phyloP scores from a whole-genome alignment of 2,329 filamentous ascomycete genomes.

The Xylariaceae sp. region DNA sequence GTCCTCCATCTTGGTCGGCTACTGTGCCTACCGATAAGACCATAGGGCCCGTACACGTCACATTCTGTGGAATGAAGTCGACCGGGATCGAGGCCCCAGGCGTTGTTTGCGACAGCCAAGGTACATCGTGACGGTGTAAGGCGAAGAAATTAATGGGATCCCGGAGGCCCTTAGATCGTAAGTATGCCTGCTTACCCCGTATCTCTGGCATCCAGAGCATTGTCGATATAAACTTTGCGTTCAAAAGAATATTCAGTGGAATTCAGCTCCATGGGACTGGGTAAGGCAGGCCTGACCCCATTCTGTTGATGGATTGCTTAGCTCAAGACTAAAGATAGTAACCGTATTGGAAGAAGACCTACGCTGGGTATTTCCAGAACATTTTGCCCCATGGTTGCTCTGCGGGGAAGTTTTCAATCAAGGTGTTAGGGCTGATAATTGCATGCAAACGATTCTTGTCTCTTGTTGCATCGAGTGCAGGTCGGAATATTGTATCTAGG shows the following conservation, averaged over 20 bases:
- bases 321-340: no score
- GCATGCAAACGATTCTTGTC: slow-evolving; percentile 19
- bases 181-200: slow-evolving; percentile 8
- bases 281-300: slow-evolving; percentile 19
- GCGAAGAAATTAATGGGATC: slow-evolving; percentile 5
- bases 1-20: slow-evolving; percentile 14
- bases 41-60: slow-evolving; percentile 18
- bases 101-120: slow-evolving; percentile 18
- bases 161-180: slow-evolving; percentile 13
- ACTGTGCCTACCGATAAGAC: slow-evolving; percentile 13
- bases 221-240: slow-evolving; percentile 12
- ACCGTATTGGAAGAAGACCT: slow-evolving; percentile 5
- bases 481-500: slow-evolving; percentile 16
- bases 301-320: no score
- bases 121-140: slow-evolving; percentile 14
- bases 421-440: slow-evolving; percentile 16
- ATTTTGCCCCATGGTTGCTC: slow-evolving; percentile 16
- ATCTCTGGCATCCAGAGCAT: slow-evolving; percentile 12
- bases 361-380: slow-evolving; percentile 22
- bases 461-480: slow-evolving; percentile 18
- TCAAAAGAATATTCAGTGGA: slow-evolving; percentile 20
- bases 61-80: slow-evolving; percentile 17
- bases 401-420: slow-evolving; percentile 16
- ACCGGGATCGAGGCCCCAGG: slow-evolving; percentile 17
- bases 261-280: slow-evolving; percentile 22